Evolutionary conservation across 1,284 basidiomycete species (phyloP).

Genomic region (Xerocomus nothofagi): DNA sequence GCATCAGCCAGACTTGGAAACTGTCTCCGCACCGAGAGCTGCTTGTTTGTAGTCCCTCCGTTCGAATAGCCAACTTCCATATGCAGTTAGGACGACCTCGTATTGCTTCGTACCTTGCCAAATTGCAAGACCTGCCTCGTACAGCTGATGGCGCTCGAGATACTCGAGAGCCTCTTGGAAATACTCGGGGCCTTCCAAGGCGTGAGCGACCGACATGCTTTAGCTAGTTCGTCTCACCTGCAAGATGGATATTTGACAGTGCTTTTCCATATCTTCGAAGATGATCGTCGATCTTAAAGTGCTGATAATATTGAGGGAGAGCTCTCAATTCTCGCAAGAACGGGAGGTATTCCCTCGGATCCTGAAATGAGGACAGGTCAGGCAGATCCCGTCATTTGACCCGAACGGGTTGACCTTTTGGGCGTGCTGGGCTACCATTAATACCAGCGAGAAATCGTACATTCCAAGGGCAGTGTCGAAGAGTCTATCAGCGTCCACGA

Average conservation of each 20-base stretch:
- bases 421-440: slow-evolving; percentile 96
- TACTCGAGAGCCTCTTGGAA: slow-evolving; percentile 85
- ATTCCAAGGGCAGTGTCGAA: slow-evolving; percentile 97
- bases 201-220: slow-evolving; percentile 9
- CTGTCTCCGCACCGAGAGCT: slow-evolving; percentile 59
- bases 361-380: slow-evolving; percentile 48
- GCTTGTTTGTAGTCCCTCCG: slow-evolving; percentile 82
- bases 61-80: slow-evolving; percentile 90
- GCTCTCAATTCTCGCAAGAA: slow-evolving; percentile 90
- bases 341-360: slow-evolving; percentile 96
- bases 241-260: slow-evolving; percentile 70
- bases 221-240: slow-evolving; percentile 49
- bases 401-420: slow-evolving; percentile 68
- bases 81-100: slow-evolving; percentile 68
- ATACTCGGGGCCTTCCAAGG: slow-evolving; percentile 48
- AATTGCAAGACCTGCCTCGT: slow-evolving; percentile 69
- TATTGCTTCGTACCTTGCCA: slow-evolving; percentile 69
- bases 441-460: slow-evolving; percentile 96
- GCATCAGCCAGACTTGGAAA: neutral
- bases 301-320: slow-evolving; percentile 80
- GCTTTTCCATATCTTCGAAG: slow-evolving; percentile 79
- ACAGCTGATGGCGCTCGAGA: slow-evolving; percentile 78
- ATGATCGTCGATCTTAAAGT: slow-evolving; percentile 93
- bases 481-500: slow-evolving; percentile 89
- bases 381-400: neutral